Conservation (phyloP, 257 asterid genomes). For the Jasminum sambac region DNA sequence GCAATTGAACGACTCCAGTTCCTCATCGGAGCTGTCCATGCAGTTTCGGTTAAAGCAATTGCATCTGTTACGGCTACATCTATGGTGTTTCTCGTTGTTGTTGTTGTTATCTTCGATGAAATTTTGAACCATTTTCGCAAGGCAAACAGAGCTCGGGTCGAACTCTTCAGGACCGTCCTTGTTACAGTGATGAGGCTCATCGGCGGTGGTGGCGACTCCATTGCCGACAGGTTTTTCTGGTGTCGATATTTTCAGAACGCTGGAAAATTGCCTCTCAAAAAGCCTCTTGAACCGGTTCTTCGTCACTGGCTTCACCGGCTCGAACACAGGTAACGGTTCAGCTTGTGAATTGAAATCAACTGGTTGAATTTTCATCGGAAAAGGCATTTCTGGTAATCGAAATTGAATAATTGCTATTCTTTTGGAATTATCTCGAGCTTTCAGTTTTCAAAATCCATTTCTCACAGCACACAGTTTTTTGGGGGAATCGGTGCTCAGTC, state of each 20-base stretch:
- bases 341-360: constrained; percentile 48
- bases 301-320: constrained; percentile 52
- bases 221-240: constrained; percentile 34
- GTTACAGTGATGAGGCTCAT: constrained; percentile 9
- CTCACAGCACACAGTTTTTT: constrained; percentile 17
- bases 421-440: not conserved
- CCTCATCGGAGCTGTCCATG: constrained; percentile 72
- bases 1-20: constrained; percentile 45
- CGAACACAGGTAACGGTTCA: constrained; percentile 37
- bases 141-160: constrained; percentile 81
- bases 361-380: constrained; percentile 81
- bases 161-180: constrained; percentile 60
- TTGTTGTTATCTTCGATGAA: constrained; percentile 61
- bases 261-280: constrained; percentile 73
- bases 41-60: constrained; percentile 68
- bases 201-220: constrained; percentile 29
- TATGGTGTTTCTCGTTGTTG: constrained; percentile 48
- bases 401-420: constrained; percentile 14
- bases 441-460: constrained; percentile 27
- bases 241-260: constrained; percentile 42
- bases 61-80: constrained; percentile 64
- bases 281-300: constrained; percentile 79
- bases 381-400: constrained; percentile 32
- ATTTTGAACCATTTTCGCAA: constrained; percentile 82
- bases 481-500: constrained; percentile 24